Base-by-base conservation (phyloP, 1,139 yeast genomes). In the Barnettozyma hawaiiensis region DNA sequence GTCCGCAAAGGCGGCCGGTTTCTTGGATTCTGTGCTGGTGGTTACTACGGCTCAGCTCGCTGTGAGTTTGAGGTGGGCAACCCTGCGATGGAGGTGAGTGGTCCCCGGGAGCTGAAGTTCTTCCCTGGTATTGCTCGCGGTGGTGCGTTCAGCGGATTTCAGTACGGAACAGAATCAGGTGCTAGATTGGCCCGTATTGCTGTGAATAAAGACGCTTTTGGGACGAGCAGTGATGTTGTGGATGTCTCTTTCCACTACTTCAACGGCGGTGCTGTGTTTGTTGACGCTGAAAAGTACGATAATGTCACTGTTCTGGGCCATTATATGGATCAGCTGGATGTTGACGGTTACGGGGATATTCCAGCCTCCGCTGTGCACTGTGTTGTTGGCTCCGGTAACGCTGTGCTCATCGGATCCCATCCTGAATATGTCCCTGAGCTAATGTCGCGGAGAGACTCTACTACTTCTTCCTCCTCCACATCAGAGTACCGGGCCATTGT, bases 21-120 rank as follows among this genome's bases (percentile, higher is more conserved):
- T 57, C 61, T 92, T 28, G 98, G 98, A 0, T 76, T 92, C 50
- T 92, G 98, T 64, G 95, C 98, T n/a, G 99, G 99, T 27, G 97
- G 85, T 0, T 92, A 94, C 63, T 92, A 76, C 58, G 92, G 81
- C 1, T 73, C 89, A n/a, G 62, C 71, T 0, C 63, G 81, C 39
- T 80, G 85, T 51, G 97, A 92, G 58, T 94, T 92, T 61, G 96
- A 87, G 54, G 79, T 75, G 20, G 94, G 92, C 1, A 70, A 81
- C 49, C 71, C 75, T 0, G 49, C 47, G 2, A 64, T 85, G 73
- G 97, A 90, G 57, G 96, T 92, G 3, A 71, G 81, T 36, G 98
- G 98, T 0, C 62, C 82, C 0, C 70, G 98, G 52, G 97, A 92
- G 51, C 67, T 94, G 54, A 73, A 64, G 23, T 81, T 92, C 49